These are phyloP conservation scores for Penicillium glabrum DNA, from an alignment of 2,329 filamentous ascomycete genomes.

Conservation along the genomic window DNA sequence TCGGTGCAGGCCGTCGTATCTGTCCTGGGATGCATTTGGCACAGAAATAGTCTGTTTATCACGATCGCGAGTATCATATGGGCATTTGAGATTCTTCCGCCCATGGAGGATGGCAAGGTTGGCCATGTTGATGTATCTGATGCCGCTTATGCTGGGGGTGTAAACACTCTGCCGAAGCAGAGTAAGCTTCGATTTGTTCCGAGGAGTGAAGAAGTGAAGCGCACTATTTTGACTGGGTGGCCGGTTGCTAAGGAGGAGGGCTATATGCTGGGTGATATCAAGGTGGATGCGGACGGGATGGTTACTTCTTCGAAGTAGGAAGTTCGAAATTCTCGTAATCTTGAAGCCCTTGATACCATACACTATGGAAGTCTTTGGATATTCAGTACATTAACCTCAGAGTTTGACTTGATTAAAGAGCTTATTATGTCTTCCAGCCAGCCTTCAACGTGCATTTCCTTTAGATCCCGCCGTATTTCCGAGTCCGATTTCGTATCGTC, in stretches of 20 bases:
- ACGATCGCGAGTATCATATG: no score
- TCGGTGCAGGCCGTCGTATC: no score
- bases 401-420: neutral
- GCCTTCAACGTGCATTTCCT: neutral
- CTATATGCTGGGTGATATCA: neutral
- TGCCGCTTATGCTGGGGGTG: neutral
- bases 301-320: neutral
- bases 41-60: no score
- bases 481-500: neutral
- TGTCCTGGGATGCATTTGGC: no score
- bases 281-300: neutral
- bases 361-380: no score
- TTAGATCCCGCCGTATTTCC: neutral
- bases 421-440: conserved; percentile 7
- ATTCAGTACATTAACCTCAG: neutral
- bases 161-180: neutral
- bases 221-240: neutral
- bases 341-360: no score
- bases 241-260: neutral
- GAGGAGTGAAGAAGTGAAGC: neutral
- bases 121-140: neutral
- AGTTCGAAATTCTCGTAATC: neutral
- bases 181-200: neutral
- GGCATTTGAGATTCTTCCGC: no score
- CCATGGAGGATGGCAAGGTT: no score